Conservation (phyloP, 139 green algal species). For the Volvox africanus region DNA sequence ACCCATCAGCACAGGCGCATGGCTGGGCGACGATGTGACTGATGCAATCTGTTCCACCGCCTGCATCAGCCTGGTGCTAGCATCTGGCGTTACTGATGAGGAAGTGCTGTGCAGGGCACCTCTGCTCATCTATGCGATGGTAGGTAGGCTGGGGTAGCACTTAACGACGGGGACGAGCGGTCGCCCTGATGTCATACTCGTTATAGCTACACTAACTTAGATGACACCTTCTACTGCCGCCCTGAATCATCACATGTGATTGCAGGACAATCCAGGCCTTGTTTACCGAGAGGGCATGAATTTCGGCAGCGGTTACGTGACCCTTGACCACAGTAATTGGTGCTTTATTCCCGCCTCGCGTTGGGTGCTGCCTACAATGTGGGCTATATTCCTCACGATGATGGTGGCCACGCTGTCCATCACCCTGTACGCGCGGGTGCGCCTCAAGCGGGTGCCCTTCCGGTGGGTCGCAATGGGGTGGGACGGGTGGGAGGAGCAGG, state of each 20-base stretch:
- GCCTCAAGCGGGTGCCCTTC: constrained; percentile 38
- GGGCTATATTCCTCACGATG: constrained; percentile 8
- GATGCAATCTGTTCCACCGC: constrained; percentile 43
- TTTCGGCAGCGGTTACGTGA: constrained; percentile 35
- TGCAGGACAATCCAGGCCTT: constrained; percentile 38
- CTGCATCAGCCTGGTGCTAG: constrained; percentile 45
- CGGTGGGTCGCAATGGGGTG: constrained; percentile 13
- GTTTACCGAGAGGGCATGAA: neutral
- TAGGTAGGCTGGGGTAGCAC: neutral
- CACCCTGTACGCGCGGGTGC: constrained; percentile 36
- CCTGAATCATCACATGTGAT: neutral
- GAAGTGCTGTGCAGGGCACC: constrained; percentile 38
- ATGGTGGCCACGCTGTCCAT: constrained; percentile 3
- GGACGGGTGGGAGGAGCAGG: neutral
- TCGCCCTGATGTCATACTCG: too few relatives aligned
- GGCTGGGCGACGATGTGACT: constrained; percentile 44
- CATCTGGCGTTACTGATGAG: neutral
- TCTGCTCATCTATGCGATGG: constrained; percentile 18
- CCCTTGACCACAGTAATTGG: constrained; percentile 14
- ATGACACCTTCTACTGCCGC: too few relatives aligned
- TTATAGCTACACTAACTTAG: too few relatives aligned
- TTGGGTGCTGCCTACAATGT: constrained; percentile 40
- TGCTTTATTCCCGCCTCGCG: constrained; percentile 24
- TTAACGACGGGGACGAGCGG: too few relatives aligned
- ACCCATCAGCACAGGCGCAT: constrained; percentile 16